Percentiles rank a stretch among this genome's conserved stretches.
Conservation (phyloP, 2,329 filamentous ascomycete species). For the Stagonosporopsis chrysanthemi region DNA sequence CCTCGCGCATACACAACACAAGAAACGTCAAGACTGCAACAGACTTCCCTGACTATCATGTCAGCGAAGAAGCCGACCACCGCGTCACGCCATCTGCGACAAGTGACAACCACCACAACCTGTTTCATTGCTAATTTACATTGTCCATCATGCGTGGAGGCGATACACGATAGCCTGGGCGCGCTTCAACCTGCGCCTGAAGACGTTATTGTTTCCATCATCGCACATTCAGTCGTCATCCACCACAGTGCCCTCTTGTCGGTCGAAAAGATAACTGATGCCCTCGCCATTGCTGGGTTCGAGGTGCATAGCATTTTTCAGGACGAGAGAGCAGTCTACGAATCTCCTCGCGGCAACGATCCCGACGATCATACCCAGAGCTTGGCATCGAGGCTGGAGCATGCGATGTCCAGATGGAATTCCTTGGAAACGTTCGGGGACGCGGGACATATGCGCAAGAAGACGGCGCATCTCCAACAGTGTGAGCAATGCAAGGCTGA, state of each 20-base stretch:
- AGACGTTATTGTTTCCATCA: slow-evolving; percentile 73
- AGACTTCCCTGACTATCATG: slow-evolving; percentile 18
- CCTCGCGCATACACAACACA: slow-evolving; percentile 21
- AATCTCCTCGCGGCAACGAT: slow-evolving; percentile 18
- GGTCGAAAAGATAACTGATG: slow-evolving; percentile 51
- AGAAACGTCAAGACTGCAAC: slow-evolving; percentile 17
- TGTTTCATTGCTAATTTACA: slow-evolving; percentile 78
- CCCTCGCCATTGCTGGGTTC: slow-evolving; percentile 66
- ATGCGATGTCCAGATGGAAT: slow-evolving; percentile 41
- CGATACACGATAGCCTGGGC: slow-evolving; percentile 67
- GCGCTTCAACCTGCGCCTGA: slow-evolving; percentile 57
- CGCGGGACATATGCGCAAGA: slow-evolving; percentile 39
- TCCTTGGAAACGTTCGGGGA: slow-evolving; percentile 18
- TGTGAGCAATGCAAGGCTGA: slow-evolving; percentile 48
- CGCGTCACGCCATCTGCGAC: slow-evolving; percentile 24
- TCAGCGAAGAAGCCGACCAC: slow-evolving; percentile 18
- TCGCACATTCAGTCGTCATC: slow-evolving; percentile 73
- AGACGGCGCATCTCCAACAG: slow-evolving; percentile 41
- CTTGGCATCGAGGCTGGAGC: slow-evolving; percentile 48
- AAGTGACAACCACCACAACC: slow-evolving; percentile 55
- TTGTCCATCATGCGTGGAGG: slow-evolving; percentile 75
- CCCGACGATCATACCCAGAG: slow-evolving; percentile 27
- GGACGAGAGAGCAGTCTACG: slow-evolving; percentile 27
- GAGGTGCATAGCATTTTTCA: slow-evolving; percentile 62
- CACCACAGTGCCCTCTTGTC: slow-evolving; percentile 58